Percentiles rank a stretch among this genome's conserved stretches.
These are phyloP conservation scores for Rhododendron henanense DNA, from an alignment of 148 eudicot species.

Conservation along the genomic window DNA sequence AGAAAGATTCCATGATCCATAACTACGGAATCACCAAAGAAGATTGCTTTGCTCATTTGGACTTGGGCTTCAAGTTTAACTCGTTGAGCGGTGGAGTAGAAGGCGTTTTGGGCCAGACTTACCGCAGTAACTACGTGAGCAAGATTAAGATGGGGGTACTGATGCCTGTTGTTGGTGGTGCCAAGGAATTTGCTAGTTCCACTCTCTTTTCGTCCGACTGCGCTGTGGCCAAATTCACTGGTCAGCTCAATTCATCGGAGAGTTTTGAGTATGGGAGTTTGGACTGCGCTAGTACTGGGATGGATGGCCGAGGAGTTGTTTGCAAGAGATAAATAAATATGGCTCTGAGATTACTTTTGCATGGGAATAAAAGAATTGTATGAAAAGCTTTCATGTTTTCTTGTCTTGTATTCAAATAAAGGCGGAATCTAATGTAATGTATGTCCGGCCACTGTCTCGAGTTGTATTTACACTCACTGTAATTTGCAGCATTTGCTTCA, in stretches of 20 bases:
- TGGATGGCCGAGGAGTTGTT: background rate
- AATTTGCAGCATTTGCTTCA: too few relatives aligned
- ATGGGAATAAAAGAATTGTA: background rate
- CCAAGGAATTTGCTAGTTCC: background rate
- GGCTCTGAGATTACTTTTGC: background rate
- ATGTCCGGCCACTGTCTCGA: background rate
- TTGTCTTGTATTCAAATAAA: background rate
- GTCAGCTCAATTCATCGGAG: background rate
- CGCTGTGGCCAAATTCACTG: background rate
- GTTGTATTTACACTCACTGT: too few relatives aligned
- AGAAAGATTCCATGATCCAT: background rate
- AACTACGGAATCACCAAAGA: background rate
- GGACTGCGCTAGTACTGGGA: background rate
- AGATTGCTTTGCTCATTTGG: background rate
- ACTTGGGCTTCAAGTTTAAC: background rate
- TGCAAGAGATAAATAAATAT: background rate
- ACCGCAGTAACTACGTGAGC: background rate
- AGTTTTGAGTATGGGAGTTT: background rate
- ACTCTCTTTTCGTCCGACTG: background rate
- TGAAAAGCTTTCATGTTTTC: too few relatives aligned
- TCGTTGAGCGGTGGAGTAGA: background rate
- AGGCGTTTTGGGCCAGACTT: background rate
- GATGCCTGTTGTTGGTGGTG: background rate
- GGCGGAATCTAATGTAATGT: background rate
- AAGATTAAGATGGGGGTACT: background rate